Conservation (phyloP, 441 rosid species). For the Biscutella auriculata region DNA sequence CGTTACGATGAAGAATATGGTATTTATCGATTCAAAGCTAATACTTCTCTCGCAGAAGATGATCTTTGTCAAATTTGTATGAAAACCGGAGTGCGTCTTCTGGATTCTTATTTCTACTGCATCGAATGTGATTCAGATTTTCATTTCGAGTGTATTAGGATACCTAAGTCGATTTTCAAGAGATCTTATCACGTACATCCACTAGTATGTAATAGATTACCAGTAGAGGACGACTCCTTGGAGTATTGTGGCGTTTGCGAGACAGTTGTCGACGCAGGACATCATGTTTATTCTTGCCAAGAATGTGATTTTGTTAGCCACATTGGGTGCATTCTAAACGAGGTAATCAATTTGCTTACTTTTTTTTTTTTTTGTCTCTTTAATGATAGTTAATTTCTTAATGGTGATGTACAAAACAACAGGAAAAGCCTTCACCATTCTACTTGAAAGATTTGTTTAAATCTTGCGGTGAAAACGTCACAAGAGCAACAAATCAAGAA, state of each 20-base stretch:
- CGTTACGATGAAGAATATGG: too few species aligned
- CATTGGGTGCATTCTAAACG: background rate
- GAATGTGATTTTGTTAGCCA: slow-evolving; percentile 6
- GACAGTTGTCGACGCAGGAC: background rate
- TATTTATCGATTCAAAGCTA: too few species aligned
- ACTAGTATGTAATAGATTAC: background rate
- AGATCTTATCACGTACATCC: background rate
- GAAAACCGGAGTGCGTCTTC: background rate
- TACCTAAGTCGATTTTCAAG: background rate
- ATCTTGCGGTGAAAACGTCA: too few species aligned
- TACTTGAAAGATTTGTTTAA: too few species aligned
- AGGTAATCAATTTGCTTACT: slow-evolving; percentile 3
- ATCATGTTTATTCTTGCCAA: background rate
- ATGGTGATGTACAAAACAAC: too few species aligned
- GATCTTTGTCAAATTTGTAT: too few species aligned
- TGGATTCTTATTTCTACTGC: background rate
- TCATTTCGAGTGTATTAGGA: background rate
- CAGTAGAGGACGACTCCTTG: background rate
- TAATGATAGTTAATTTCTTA: too few species aligned
- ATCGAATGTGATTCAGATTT: background rate
- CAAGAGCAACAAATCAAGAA: too few species aligned
- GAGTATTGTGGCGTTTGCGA: slow-evolving; percentile 20
- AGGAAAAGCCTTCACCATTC: too few species aligned
- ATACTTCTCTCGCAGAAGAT: too few species aligned
- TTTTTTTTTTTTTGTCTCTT: background rate